phyloP scores from a whole-genome alignment of 2,329 filamentous ascomycete genomes.

The Calonectria hongkongensis region DNA sequence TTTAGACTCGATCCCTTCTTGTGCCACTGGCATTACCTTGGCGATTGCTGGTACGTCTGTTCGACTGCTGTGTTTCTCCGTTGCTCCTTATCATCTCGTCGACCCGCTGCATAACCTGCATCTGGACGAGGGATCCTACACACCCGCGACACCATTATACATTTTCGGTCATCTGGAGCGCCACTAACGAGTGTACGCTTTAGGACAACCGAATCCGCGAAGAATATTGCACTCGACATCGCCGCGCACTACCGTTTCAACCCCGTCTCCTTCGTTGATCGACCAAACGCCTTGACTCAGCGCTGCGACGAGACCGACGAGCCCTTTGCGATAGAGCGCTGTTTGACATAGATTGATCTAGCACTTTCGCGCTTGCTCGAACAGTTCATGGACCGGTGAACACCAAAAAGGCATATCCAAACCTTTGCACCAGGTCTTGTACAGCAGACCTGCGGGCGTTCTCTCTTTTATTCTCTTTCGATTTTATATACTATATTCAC shows the following conservation, averaged over 20 bases:
- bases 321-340: constrained; percentile 35
- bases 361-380: constrained; percentile 37
- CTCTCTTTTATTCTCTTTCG: constrained; percentile 40
- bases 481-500: constrained; percentile 34
- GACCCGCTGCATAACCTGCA: constrained; percentile 39
- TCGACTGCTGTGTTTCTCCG: constrained; percentile 26
- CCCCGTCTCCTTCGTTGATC: constrained; percentile 49
- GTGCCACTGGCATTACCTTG: constrained; percentile 35
- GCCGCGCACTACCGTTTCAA: constrained; percentile 49
- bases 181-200: constrained; percentile 48
- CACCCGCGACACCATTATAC: constrained; percentile 38
- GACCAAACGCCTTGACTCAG: constrained; percentile 37
- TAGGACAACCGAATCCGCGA: constrained; percentile 47
- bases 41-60: constrained; percentile 47
- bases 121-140: constrained; percentile 34
- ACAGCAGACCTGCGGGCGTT: constrained; percentile 45
- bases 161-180: constrained; percentile 40
- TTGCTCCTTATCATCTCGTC: constrained; percentile 39
- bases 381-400: constrained; percentile 57
- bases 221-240: constrained; percentile 41
- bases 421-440: constrained; percentile 48
- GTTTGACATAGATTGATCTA: constrained; percentile 45
- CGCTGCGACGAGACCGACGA: constrained; percentile 37
- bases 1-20: constrained; percentile 47
- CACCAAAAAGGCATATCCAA: constrained; percentile 48